Evolutionary conservation across 148 eudicot genomes (phyloP), one percentile per base, ranked within the genome.

Genomic region (Rhododendron ovatum): DNA sequence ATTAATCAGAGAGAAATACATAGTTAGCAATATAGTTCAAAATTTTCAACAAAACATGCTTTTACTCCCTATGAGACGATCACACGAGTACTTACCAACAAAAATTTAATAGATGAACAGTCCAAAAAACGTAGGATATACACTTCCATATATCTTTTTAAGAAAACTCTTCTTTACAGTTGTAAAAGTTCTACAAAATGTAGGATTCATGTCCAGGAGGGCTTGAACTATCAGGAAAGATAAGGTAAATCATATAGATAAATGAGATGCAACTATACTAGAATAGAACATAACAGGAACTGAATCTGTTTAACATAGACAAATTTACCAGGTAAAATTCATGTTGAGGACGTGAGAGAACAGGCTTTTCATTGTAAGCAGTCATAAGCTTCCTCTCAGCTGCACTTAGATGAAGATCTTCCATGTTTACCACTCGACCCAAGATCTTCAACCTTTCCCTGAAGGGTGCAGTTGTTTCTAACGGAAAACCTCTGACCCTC

Each of bases 331-430:
- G 51, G 88, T 91, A 95, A 87, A 97, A 97, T 39, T 97, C 98
- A 69, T 97, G 99, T 82, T 97, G 99, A 86, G 99, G 99, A 55
- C 99, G 99, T 82, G 99, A 97, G 84, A 97, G 95, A 75, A 97
- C 98, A 26, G 99, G 98, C 85, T 95, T 97, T 88, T 97, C 99
- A 82, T 97, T 97, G 86, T 97, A 97, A 47, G 98, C 95, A 87
- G 93, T 89, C 90, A 97, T 91, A 80, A 97, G 95, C 90, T 95
- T 97, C 89, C 91, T 93, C 89, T 97, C 99, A 5, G 98, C 92
- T 86, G 94, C 88, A 90, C 92, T 90, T 84, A 95, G 75, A 65
- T 91, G 94, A 83, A 97, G 95, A 78, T 93, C 99, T 7, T 95
- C 99, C 76, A 94, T 93, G 87, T 97, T 97, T 82, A 67, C 95